A percentile compares a stretch with the other conserved stretches of the same genome.
Conservation (phyloP, 2,329 filamentous ascomycete species). For the Talaromyces sp. region DNA sequence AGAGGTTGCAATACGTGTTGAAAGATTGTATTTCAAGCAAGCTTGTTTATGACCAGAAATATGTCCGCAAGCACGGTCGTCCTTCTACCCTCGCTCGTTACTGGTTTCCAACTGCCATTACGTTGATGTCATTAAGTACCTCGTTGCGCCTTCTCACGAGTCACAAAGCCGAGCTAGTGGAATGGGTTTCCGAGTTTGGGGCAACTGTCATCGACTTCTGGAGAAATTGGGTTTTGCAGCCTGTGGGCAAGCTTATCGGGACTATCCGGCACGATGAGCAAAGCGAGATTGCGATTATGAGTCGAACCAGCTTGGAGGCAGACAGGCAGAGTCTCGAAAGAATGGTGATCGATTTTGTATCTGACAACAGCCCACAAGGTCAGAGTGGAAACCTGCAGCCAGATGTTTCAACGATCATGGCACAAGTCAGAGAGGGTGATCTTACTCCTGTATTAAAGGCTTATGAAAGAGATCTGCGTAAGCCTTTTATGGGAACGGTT, state of each 20-base stretch:
- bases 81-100: constrained; percentile 76
- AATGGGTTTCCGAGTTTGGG: constrained; percentile 77
- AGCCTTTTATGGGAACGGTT: constrained; percentile 76
- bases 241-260: constrained; percentile 73
- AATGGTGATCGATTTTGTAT: constrained; percentile 96
- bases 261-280: constrained; percentile 91
- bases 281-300: constrained; percentile 96
- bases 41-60: constrained; percentile 56
- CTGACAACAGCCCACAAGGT: constrained; percentile 64
- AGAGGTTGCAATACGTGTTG: constrained; percentile 57
- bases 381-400: constrained; percentile 53
- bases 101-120: constrained; percentile 73
- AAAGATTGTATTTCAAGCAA: constrained; percentile 67
- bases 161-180: constrained; percentile 69
- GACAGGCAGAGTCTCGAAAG: constrained; percentile 90
- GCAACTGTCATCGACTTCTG: constrained; percentile 83
- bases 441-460: constrained; percentile 86
- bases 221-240: constrained; percentile 93
- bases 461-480: constrained; percentile 83
- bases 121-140: constrained; percentile 80
- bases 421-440: constrained; percentile 84
- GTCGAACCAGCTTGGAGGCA: constrained; percentile 81
- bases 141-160: constrained; percentile 75
- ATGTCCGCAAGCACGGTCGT: constrained; percentile 66
- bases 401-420: constrained; percentile 70